Base-by-base conservation (phyloP, 345 rosid species). In the Pugionium dolabratum region DNA sequence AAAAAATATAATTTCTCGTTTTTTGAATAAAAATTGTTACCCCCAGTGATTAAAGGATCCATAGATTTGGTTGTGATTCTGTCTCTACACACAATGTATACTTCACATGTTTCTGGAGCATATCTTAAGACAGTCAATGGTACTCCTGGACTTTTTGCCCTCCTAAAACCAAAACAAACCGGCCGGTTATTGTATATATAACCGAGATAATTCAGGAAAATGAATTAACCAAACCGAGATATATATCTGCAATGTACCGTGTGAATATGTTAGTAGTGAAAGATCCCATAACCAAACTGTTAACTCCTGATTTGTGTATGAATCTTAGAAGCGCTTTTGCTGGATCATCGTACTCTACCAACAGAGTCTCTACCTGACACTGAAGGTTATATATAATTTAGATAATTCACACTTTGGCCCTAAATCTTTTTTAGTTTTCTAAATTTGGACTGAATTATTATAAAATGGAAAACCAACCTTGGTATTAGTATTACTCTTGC, bases 221-320 rank as follows among this genome's bases (percentile, higher is more conserved):
- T 6, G 32, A 1, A 4, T 33, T 31, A 65, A 50, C 36, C 47
- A 40, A 33, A 66, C 56, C 4, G 27, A 27, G 49, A 4, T 66
- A 42, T 54, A 1, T 35, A 29, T 10, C 6, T 36, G 5, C 2
- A 40, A 40, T 5, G 32, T 80, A 88, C 97, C 94, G 70, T 45
- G 66, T 59, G 59, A 91, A 56, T 37, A 66, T 69, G 72, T 64
- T 83, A 1, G 80, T 62, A 45, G 75, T 63, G 76, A 79, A 85
- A 28, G 98, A 89, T 40, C 98, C 96, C 85, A 87, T 73, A 27
- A 89, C 90, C 65, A 89, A 79, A 80, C 76, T 63, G 51, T 70
- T 65, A 58, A 85, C 78, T 63, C 86, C 76, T 9, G 79, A 70
- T 64, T 79, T 79, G 33, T 79, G 73, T 5, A 80, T 65, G 66